Evolutionary conservation across 345 rosid species (phyloP), one percentile per base, ranked within the genome.

Genomic region (Eucalyptus cloeziana): DNA sequence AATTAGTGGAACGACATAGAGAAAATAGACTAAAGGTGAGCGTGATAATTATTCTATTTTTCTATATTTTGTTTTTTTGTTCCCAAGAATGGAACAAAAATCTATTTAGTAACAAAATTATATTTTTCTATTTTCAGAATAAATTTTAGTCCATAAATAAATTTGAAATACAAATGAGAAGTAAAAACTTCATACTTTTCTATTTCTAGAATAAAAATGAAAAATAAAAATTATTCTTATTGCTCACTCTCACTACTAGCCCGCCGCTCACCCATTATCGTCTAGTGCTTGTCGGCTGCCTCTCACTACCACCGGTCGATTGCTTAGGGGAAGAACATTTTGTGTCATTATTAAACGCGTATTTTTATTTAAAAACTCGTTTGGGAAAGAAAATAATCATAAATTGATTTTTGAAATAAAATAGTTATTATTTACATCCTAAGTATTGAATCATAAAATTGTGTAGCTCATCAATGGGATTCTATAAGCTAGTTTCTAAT

Each of bases 221-320:
- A 0, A 52, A 52, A 21, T 21, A 8, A 52, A 52, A 52, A 19
- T 1, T 0, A 0, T 19, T 52, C 0, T 21, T 25, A 52, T 0
- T 52, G 0, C 56, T 52, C 10, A 52, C 24, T 52, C 4, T 19
- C 24, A 19, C 25, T 21, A 52, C 58, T 1, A 52, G 58, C 24
- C 4, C 0, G 2, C 2, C 24, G 0, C 8, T 51, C 56, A 17
- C 24, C 4, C 24, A 0, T 4, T 52, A 7, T 52, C 0, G 0
- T 52, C 24, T 52, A 19, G 56, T 52, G 10, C 24, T 2, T 4
- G 1, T 1, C 2, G 1, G 1, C 24, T 52, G 2, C 9, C 22
- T 52, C 56, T 24, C 4, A 52, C 56, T 19, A 7, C 24, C 24
- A 19, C 24, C 0, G 2, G 10, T 10, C 56, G 1, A 52, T 52